Evolutionary conservation across 2,329 filamentous ascomycete species (phyloP), one percentile per base, ranked within the genome.

Genomic region (Cylindrodendrum hubeiense): DNA sequence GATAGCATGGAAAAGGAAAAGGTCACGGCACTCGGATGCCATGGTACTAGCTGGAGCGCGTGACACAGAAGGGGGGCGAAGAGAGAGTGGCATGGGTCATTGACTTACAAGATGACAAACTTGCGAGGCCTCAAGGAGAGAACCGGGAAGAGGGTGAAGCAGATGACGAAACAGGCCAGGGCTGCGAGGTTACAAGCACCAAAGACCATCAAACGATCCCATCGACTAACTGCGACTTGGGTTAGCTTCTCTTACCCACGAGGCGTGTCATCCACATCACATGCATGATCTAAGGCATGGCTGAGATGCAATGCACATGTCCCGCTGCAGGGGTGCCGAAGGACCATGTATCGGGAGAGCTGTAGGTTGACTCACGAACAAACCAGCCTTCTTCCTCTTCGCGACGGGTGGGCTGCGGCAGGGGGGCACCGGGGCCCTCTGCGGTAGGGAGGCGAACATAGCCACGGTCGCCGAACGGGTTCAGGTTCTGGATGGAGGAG

Each of bases 351-450:
- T 67, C 60, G 66, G 68, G 53, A 71, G 67, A 59, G n/a, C 64
- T 61, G 67, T 66, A 70, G 69, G 67, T 74, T 76, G 67, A 89
- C 96, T 95, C 89, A 99, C 96, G 85, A 76, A 93, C 91, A 89
- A 98, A 95, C 90, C 93, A 98, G 69, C 91, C 93, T 82, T 98
- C 96, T 78, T 98, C 95, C 81, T 98, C 96, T 78, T 98, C 95
- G 74, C 95, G 90, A 76, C 95, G 88, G 77, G 80, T 93, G 67
- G 93, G 89, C 66, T 94, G 94, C 56, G 95, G 95, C 53, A 98
- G 83, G 70, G 95, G 94, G 69, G 95, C 94, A 52, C 94, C 94
- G 37, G 93, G 86, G 71, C 87, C 87, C 78, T 97, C 95, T 72
- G 90, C 91, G 55, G 93, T 96, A 61, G 96, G 95, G 53, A 99